phyloP scores from a whole-genome alignment of 306 rosid genomes.

The Herpetospermum pedunculosum region DNA sequence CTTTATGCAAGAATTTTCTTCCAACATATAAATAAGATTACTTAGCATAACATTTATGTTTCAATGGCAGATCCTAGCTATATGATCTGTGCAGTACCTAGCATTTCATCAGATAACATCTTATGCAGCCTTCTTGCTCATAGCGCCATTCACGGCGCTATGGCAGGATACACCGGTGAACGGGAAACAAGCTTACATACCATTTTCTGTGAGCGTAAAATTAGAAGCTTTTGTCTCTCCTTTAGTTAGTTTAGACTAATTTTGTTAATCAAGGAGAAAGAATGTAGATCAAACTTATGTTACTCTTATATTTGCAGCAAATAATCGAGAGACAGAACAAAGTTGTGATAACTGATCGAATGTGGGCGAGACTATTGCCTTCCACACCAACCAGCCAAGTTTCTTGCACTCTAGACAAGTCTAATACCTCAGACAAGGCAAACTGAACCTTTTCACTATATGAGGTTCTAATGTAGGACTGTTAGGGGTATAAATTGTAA shows the following conservation, averaged over 20 bases:
- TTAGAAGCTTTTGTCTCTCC: not conserved
- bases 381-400: conserved; percentile 68
- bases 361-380: conserved; percentile 63
- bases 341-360: conserved; percentile 52
- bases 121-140: conserved; percentile 64
- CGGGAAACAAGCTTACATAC: conserved; percentile 55
- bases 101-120: conserved; percentile 65
- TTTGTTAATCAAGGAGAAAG: not conserved
- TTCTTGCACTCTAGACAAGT: conserved; percentile 24
- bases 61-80: conserved; percentile 58
- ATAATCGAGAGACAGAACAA: conserved; percentile 37
- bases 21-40: not conserved
- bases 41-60: not conserved
- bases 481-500: no score
- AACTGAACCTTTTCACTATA: not conserved
- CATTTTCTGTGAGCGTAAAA: conserved; percentile 40
- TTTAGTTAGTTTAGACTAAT: not conserved
- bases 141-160: conserved; percentile 62
- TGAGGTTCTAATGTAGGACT: not conserved
- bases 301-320: conserved; percentile 23
- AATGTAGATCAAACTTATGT: not conserved
- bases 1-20: not conserved
- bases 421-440: not conserved
- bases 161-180: conserved; percentile 71
- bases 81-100: conserved; percentile 67